Base-by-base conservation (phyloP, 371 early-diverging fungal genomes). In the Dinochytrium kinnereticum region DNA sequence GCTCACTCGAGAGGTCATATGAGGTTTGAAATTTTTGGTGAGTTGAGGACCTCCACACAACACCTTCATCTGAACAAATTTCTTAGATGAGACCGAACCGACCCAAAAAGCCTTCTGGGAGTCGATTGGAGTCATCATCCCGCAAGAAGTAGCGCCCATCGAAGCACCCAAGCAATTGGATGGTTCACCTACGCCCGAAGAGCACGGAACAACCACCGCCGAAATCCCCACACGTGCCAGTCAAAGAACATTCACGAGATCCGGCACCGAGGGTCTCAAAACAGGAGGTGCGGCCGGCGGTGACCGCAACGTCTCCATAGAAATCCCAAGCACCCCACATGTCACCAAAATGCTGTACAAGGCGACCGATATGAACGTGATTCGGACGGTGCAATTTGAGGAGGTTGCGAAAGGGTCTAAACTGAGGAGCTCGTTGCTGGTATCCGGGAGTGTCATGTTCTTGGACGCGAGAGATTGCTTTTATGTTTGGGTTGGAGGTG, bases 1-100 rank as follows among this genome's bases (percentile, higher is more conserved):
- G 69, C 74, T 2, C 59, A 37, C 1, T 24, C 15, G n/a, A 21
- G 70, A 15, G 74, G 74, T 19, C 74, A 69, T 33, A 61, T 61
- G 34, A 51, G 59, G 64, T 28, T 69, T 13, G 74, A 74, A 37
- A 26, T 17, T 2, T 36, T 69, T 3, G 74, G 70, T 74, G 34
- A 28, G 61, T 61, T 7, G 5, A 28, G 36, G 13, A 33, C 15
- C 2, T 33, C 5, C 10, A 31, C 7, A 21, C 26, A 34, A 13
- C 28, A 61, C 36, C 19, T 33, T 61, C 10, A 61, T 15, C 55
- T 5, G 55, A n/a, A 13, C 7, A 15, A 53, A n/a, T n/a, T n/a
- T n/a, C n/a, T n/a, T 53, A 61, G 61, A 61, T 24, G 61, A 61
- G 36, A 61, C 7, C 24, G 61, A 61, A 34, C 36, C 61, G 7